Conservation (phyloP, 441 rosid species). For the Breynia disticha region DNA sequence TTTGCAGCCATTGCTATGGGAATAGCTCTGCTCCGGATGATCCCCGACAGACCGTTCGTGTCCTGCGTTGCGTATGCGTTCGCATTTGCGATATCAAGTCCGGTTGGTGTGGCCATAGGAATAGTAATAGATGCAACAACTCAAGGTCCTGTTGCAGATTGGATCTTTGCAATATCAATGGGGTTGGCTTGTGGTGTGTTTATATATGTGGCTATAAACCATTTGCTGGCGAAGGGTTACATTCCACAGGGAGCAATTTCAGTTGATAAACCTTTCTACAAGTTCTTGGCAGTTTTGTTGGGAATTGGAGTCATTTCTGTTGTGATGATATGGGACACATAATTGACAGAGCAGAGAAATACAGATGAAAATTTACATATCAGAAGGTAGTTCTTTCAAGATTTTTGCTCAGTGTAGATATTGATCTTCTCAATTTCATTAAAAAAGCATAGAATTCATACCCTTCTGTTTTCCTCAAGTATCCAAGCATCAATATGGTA, state of each 20-base stretch:
- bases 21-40: conserved; percentile 72
- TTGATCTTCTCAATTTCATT: no score
- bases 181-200: conserved; percentile 79
- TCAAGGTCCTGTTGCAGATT: conserved; percentile 58
- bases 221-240: conserved; percentile 65
- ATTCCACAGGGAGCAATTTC: conserved; percentile 24
- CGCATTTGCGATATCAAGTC: conserved; percentile 74
- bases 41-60: conserved; percentile 59
- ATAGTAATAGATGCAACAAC: conserved; percentile 70
- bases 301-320: conserved; percentile 62
- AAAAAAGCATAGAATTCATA: no score
- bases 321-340: conserved; percentile 82
- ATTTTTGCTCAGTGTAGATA: no score
- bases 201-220: conserved; percentile 66
- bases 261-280: conserved; percentile 35
- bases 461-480: no score
- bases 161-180: conserved; percentile 76
- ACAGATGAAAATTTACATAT: no score
- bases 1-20: conserved; percentile 91
- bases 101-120: conserved; percentile 65
- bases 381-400: no score
- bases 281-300: conserved; percentile 47
- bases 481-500: no score
- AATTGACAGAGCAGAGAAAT: background rate
- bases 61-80: conserved; percentile 54